Percentiles rank a stretch among this genome's conserved stretches.
These are phyloP conservation scores for Wickerhamiella parazyma DNA, from an alignment of 805 yeast species.

Conservation along the genomic window DNA sequence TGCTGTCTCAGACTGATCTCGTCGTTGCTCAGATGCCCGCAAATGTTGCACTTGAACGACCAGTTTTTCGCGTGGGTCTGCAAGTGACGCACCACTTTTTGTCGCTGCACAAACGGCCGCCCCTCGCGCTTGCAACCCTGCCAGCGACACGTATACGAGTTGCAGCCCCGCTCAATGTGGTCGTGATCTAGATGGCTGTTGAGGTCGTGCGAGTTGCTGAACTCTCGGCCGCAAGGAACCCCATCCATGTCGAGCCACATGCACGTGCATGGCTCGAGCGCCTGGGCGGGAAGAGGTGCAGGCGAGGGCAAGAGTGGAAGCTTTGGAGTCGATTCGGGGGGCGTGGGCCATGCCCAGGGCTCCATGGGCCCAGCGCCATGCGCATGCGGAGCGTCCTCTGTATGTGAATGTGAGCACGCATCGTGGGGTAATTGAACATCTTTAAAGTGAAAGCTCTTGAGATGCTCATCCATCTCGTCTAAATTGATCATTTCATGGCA, in stretches of 20 bases:
- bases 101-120: constrained; percentile 62
- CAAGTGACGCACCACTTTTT: constrained; percentile 72
- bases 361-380: not conserved
- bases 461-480: constrained; percentile 20
- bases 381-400: not conserved
- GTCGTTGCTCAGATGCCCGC: constrained; percentile 63
- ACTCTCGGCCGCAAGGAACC: constrained; percentile 36
- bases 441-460: constrained; percentile 17
- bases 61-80: constrained; percentile 77
- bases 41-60: constrained; percentile 60
- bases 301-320: not conserved
- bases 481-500: constrained; percentile 24
- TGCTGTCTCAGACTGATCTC: constrained; percentile 72
- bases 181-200: constrained; percentile 53
- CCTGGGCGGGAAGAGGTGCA: not conserved
- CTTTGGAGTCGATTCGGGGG: not conserved
- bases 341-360: not conserved
- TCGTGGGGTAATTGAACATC: constrained; percentile 22
- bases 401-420: not conserved
- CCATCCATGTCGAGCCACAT: constrained; percentile 31
- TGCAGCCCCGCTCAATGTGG: constrained; percentile 66
- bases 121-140: constrained; percentile 51
- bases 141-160: constrained; percentile 78
- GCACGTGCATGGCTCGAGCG: constrained; percentile 6
- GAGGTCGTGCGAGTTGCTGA: constrained; percentile 43